Percentiles rank a stretch among this genome's conserved stretches.
Conservation (phyloP, 192 early-diverging fungal genomes). For the Cetraspora pellucida region DNA sequence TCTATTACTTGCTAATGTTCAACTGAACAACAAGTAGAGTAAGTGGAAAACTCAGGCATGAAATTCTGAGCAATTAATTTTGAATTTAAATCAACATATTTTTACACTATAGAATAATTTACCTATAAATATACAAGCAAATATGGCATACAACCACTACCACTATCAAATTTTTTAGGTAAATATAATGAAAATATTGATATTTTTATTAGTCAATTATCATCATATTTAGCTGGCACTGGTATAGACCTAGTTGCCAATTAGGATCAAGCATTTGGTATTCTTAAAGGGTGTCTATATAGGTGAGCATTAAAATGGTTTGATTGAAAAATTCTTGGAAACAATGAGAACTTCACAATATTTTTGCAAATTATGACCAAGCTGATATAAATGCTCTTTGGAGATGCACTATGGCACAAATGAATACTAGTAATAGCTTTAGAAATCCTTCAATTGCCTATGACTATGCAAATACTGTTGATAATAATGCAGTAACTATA, state of each 20-base stretch:
- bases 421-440: constrained; percentile 6
- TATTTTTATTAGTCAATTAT: too few relatives aligned
- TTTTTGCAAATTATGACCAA: constrained; percentile 2
- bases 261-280: background rate
- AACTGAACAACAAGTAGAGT: too few relatives aligned
- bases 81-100: too few relatives aligned
- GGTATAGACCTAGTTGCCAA: background rate
- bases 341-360: background rate
- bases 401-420: background rate
- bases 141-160: too few relatives aligned
- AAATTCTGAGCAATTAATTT: too few relatives aligned
- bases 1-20: too few relatives aligned
- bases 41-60: too few relatives aligned
- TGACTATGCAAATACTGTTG: background rate
- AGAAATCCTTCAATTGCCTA: background rate
- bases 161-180: too few relatives aligned
- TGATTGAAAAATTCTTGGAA: constrained; percentile 10
- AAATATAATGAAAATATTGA: too few relatives aligned
- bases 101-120: too few relatives aligned
- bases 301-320: background rate
- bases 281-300: background rate
- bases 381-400: background rate
- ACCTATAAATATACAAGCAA: too few relatives aligned
- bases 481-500: constrained; percentile 3
- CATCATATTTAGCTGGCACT: too few relatives aligned